Conservation (phyloP, 148 eudicot species). For the Rhododendron kiyosumense region DNA sequence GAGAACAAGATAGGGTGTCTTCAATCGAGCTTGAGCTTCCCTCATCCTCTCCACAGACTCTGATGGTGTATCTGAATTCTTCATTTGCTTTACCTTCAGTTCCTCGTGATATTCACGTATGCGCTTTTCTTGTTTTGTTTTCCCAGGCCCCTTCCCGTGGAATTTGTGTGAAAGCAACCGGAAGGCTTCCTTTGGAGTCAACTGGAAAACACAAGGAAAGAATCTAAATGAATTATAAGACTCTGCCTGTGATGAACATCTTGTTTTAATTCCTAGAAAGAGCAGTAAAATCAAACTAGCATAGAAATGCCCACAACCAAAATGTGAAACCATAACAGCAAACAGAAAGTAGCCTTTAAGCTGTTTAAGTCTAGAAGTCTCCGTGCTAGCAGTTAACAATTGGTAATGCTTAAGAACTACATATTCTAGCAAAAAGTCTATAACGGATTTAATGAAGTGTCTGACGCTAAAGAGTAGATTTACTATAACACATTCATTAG, state of each 20-base stretch:
- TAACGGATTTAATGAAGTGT: neutral
- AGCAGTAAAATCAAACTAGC: neutral
- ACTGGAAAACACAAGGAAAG: constrained; percentile 38
- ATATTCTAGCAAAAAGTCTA: neutral
- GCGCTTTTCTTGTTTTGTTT: constrained; percentile 88
- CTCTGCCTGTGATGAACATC: neutral
- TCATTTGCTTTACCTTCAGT: constrained; percentile 84
- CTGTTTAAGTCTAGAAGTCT: neutral
- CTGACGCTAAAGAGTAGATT: neutral
- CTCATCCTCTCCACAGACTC: constrained; percentile 89
- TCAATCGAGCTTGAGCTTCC: constrained; percentile 72
- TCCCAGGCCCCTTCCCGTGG: constrained; percentile 96
- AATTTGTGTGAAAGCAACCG: constrained; percentile 79
- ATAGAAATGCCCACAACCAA: neutral
- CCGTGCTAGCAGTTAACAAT: neutral
- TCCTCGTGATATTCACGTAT: constrained; percentile 81
- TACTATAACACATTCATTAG: neutral
- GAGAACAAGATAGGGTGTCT: constrained; percentile 84
- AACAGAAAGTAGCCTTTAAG: neutral
- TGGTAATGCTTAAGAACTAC: neutral
- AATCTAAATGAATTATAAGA: neutral
- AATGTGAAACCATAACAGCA: neutral
- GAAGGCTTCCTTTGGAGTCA: constrained; percentile 95
- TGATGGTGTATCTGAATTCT: constrained; percentile 81
- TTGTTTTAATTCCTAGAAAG: neutral